These are phyloP conservation scores for Scytalidium sp. DNA, from an alignment of 2,329 filamentous ascomycete genomes.

Conservation along the genomic window DNA sequence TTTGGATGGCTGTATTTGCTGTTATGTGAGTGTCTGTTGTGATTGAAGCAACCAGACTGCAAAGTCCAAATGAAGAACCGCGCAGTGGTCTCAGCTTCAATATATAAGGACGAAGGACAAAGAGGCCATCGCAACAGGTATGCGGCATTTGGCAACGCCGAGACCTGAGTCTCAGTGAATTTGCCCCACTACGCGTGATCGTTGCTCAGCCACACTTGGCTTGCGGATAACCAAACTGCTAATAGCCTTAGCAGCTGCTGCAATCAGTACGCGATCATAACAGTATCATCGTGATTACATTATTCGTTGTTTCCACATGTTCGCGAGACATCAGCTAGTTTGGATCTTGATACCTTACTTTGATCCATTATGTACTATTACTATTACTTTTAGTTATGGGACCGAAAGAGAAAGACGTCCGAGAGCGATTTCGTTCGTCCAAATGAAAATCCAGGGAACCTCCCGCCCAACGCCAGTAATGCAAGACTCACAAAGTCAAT, in stretches of 20 bases:
- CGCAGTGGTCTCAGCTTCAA: neutral
- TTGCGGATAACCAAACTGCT: neutral
- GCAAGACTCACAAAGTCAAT: constrained; percentile 4
- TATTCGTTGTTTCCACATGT: too few species aligned
- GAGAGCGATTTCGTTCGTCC: too few species aligned
- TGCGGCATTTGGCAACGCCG: too few species aligned
- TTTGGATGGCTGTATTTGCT: constrained; percentile 1
- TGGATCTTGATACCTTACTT: too few species aligned
- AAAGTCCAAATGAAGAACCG: neutral
- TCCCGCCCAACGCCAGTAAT: constrained; percentile 18
- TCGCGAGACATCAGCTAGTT: too few species aligned
- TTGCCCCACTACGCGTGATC: neutral
- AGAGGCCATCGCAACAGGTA: too few species aligned
- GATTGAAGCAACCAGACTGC: neutral
- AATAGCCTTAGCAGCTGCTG: neutral
- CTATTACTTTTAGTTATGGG: too few species aligned
- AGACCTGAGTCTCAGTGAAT: neutral
- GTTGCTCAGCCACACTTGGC: neutral
- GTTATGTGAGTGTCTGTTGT: neutral
- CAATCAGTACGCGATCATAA: too few species aligned
- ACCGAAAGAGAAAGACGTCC: too few species aligned
- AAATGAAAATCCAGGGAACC: constrained; percentile 11
- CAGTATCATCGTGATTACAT: neutral
- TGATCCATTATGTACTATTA: neutral
- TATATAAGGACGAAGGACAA: neutral